Evolutionary conservation across 306 rosid species (phyloP).

Genomic region (Ziziphus jujuba): DNA sequence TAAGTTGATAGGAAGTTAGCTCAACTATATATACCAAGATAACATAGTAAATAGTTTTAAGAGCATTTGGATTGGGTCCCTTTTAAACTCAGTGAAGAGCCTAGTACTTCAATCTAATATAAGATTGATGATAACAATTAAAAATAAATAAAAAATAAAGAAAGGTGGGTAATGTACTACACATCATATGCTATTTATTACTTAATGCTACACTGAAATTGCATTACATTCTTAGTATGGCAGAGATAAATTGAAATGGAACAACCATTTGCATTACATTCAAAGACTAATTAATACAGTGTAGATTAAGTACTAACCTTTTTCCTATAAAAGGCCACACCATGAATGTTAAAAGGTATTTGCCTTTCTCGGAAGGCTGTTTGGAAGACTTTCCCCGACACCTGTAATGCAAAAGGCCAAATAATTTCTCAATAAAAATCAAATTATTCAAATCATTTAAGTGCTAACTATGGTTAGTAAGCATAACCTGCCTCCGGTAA

Average conservation of each 20-base stretch:
- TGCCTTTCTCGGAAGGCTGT: constrained; percentile 84
- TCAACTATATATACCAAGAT: too few relatives aligned
- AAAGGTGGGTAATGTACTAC: too few relatives aligned
- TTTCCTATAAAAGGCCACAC: constrained; percentile 88
- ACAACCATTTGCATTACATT: background rate
- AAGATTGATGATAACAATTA: too few relatives aligned
- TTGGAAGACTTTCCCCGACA: constrained; percentile 91
- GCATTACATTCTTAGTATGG: background rate
- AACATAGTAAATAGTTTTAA: too few relatives aligned
- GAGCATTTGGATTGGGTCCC: too few relatives aligned
- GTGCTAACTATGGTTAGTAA: constrained; percentile 29
- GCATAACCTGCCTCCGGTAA: constrained; percentile 91
- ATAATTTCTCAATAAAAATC: background rate
- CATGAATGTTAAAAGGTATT: constrained; percentile 88
- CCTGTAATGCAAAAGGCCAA: constrained; percentile 34
- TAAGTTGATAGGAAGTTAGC: too few relatives aligned
- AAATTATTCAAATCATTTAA: constrained; percentile 9
- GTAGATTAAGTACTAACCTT: constrained; percentile 54
- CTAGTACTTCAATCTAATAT: too few relatives aligned
- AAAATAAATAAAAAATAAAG: too few relatives aligned
- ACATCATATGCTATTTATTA: background rate
- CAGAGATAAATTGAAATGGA: background rate
- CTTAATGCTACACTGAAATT: background rate
- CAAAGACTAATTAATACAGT: constrained; percentile 3
- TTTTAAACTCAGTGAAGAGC: too few relatives aligned